These are phyloP conservation scores for Tubosaeta sp. DNA, from an alignment of 768 basidiomycete species.

Conservation along the genomic window DNA sequence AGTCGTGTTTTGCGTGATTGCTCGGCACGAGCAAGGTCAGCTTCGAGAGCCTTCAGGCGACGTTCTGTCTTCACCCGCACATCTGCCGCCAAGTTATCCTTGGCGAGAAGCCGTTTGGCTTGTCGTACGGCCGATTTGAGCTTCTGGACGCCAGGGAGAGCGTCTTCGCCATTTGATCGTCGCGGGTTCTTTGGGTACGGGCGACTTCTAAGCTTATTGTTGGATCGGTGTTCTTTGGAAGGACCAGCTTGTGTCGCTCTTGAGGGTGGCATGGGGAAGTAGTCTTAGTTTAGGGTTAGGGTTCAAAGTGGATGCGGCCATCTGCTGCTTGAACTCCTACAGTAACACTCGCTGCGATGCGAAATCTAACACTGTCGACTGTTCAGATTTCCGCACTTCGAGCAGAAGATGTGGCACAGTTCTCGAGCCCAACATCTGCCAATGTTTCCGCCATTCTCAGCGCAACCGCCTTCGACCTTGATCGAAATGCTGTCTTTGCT, in stretches of 20 bases:
- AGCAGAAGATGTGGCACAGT: conserved; percentile 11
- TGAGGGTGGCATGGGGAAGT: conserved; percentile 1
- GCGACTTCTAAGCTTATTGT: conserved; percentile 5
- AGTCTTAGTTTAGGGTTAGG: conserved; percentile 16
- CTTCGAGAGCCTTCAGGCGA: conserved; percentile 67
- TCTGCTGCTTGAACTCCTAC: background rate
- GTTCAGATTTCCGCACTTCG: conserved; percentile 15
- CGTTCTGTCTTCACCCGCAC: conserved; percentile 80
- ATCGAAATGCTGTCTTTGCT: conserved; percentile 57
- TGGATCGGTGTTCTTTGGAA: conserved; percentile 14
- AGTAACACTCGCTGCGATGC: conserved; percentile 36
- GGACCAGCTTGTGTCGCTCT: conserved; percentile 13
- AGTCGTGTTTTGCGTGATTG: conserved; percentile 62
- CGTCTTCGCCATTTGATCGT: conserved; percentile 10
- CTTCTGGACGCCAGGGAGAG: conserved; percentile 71
- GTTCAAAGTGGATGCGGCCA: conserved; percentile 1
- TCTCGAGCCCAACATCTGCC: conserved; percentile 15
- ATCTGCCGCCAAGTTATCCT: conserved; percentile 83
- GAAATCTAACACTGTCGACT: conserved; percentile 50
- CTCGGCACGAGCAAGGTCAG: conserved; percentile 65
- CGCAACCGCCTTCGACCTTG: conserved; percentile 55
- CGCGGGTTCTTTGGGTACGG: conserved; percentile 13
- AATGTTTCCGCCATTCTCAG: conserved; percentile 35
- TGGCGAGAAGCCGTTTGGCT: conserved; percentile 75
- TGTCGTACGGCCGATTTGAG: conserved; percentile 83